Conservation (phyloP, 352 stramenopile genomes). For the Pythium rhizo-oryzae region DNA sequence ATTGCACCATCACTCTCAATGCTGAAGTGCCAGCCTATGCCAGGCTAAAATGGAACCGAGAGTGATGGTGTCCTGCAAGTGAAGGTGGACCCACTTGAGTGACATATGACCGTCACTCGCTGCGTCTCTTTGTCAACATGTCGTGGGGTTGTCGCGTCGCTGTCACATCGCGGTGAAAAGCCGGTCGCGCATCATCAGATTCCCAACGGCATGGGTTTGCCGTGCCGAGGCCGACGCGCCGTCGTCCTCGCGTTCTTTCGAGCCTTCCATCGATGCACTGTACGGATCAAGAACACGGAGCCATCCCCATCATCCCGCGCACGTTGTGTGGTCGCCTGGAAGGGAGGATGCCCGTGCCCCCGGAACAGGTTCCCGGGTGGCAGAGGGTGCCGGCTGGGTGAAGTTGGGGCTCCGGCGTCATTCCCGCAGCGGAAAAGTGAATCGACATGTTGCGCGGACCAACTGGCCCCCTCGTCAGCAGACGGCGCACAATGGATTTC, state of each 20-base stretch:
- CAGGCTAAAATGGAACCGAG: neutral
- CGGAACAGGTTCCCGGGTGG: neutral
- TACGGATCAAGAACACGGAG: neutral
- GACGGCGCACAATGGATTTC: neutral
- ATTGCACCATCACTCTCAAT: too few species aligned
- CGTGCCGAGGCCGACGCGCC: too few species aligned
- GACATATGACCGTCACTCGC: neutral
- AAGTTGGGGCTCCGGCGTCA: neutral
- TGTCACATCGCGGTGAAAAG: slow-evolving; percentile 1
- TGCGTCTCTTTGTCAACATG: neutral
- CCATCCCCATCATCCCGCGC: neutral
- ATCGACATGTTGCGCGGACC: neutral
- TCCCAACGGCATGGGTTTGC: neutral
- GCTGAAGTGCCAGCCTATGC: neutral
- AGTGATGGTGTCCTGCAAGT: slow-evolving; percentile 3
- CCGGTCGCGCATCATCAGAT: neutral
- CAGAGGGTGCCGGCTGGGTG: neutral
- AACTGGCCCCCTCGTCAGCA: neutral
- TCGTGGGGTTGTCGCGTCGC: neutral
- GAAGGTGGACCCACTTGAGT: neutral
- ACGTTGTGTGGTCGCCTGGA: neutral
- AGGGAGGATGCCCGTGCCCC: neutral
- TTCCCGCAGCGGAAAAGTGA: neutral
- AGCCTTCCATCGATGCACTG: neutral
- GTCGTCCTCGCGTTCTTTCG: neutral